A percentile compares a stretch with the other conserved stretches of the same genome.
Evolutionary conservation across 2,329 filamentous ascomycete species (phyloP).

Genomic region (Cryoendolithus antarcticus): DNA sequence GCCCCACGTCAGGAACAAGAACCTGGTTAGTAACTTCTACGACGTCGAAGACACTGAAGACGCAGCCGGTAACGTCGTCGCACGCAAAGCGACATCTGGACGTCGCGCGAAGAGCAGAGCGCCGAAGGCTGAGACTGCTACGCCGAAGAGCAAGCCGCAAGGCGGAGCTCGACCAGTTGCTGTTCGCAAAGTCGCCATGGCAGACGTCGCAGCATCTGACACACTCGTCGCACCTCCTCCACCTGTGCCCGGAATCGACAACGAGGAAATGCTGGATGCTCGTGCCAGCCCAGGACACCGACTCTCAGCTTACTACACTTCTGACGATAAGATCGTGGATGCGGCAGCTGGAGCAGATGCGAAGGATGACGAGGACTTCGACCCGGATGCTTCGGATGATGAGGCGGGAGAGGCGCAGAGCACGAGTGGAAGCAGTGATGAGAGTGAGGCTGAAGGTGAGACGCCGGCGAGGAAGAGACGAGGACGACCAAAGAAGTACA

Average conservation of each 20-base stretch:
- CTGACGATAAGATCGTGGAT: conserved; percentile 4
- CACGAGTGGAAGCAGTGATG: conserved; percentile 1
- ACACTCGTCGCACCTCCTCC: not conserved
- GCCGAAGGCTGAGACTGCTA: conserved; percentile 7
- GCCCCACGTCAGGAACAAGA: conserved; percentile 13
- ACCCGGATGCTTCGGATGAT: not conserved
- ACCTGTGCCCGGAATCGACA: not conserved
- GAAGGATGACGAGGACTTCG: conserved; percentile 6
- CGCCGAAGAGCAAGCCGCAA: conserved; percentile 1
- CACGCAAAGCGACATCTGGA: conserved; percentile 5
- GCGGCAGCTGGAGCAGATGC: conserved; percentile 9
- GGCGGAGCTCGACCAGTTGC: conserved; percentile 6
- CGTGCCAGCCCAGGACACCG: conserved; percentile 3
- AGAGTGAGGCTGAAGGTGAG: not conserved
- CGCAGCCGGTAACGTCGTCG: conserved; percentile 9
- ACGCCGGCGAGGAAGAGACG: not conserved
- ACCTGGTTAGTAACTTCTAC: conserved; percentile 12
- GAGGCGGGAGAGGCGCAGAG: not conserved
- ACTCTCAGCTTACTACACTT: conserved; percentile 7
- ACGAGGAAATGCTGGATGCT: not conserved
- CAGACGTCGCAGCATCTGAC: not conserved
- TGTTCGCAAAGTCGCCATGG: conserved; percentile 8
- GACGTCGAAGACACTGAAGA: conserved; percentile 13
- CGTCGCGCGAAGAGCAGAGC: conserved; percentile 5
- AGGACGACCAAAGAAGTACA: not conserved